Evolutionary conservation across 2,329 filamentous ascomycete genomes (phyloP).

Genomic region (Orbilia brochopaga): DNA sequence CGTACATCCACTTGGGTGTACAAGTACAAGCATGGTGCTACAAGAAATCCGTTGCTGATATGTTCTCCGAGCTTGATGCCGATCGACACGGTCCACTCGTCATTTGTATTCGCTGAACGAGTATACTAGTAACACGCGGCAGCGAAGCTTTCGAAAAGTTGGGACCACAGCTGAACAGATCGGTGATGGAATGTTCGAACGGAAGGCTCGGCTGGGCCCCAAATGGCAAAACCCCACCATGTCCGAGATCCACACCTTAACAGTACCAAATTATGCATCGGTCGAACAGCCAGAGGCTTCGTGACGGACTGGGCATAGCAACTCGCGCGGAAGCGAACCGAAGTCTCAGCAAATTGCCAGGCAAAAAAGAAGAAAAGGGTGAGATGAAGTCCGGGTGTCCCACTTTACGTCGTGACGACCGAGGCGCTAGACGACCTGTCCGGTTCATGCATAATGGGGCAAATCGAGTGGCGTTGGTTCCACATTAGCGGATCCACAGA

Average conservation of each 20-base stretch:
- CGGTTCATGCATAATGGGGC: conserved; percentile 1
- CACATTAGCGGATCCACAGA: conserved; percentile 28
- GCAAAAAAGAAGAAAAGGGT: conserved; percentile 8
- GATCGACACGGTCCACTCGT: too few species aligned
- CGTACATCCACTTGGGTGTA: too few species aligned
- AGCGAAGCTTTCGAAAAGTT: too few species aligned
- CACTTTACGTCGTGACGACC: conserved; percentile 35
- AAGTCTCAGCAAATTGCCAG: background rate
- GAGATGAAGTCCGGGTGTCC: background rate
- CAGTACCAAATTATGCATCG: background rate
- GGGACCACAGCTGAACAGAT: too few species aligned
- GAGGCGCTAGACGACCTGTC: conserved; percentile 42
- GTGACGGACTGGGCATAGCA: conserved; percentile 36
- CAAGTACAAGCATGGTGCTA: background rate
- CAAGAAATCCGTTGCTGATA: background rate
- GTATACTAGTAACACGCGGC: too few species aligned
- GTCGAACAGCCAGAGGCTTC: conserved; percentile 1
- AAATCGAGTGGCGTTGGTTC: conserved; percentile 28
- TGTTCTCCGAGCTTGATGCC: background rate
- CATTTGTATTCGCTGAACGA: too few species aligned
- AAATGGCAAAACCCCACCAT: background rate
- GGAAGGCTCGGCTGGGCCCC: background rate
- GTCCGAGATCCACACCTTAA: conserved; percentile 3
- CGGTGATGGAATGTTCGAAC: background rate
- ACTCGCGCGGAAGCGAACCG: too few species aligned